Percentiles rank a stretch among this genome's conserved stretches.
Evolutionary conservation across 2,329 filamentous ascomycete genomes (phyloP).

Genomic region (Monilinia polystroma): DNA sequence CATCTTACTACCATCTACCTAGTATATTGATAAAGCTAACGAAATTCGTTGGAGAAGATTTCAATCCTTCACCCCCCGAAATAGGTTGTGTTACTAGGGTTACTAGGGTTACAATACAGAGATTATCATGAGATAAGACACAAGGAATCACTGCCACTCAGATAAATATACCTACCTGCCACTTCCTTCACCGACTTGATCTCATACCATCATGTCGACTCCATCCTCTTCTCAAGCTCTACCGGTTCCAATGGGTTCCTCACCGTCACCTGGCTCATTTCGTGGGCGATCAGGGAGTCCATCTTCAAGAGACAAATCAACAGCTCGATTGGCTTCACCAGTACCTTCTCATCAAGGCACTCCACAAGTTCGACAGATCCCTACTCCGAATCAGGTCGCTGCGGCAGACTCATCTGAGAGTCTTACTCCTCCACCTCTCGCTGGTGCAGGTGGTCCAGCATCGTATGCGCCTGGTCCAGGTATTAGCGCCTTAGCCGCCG

Average conservation of each 20-base stretch:
- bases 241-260: slow-evolving; percentile 47
- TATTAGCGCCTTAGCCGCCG: slow-evolving; percentile 83
- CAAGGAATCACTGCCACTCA: background rate
- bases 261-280: slow-evolving; percentile 39
- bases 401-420: slow-evolving; percentile 43
- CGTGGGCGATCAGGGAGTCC: slow-evolving; percentile 42
- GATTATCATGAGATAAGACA: slow-evolving; percentile 25
- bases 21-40: background rate
- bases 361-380: slow-evolving; percentile 50
- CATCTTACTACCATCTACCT: too few species aligned
- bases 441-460: slow-evolving; percentile 49
- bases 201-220: slow-evolving; percentile 38
- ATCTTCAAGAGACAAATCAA: slow-evolving; percentile 53
- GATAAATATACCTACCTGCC: slow-evolving; percentile 1
- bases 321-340: slow-evolving; percentile 60
- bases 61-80: background rate
- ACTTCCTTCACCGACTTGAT: slow-evolving; percentile 18
- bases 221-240: slow-evolving; percentile 42
- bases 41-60: slow-evolving; percentile 5
- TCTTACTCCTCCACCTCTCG: slow-evolving; percentile 59
- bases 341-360: slow-evolving; percentile 49
- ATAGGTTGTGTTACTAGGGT: slow-evolving; percentile 17
- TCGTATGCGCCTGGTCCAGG: slow-evolving; percentile 71
- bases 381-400: slow-evolving; percentile 46
- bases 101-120: background rate